These are phyloP conservation scores for Alternaria angustiovoidea DNA, from an alignment of 2,329 filamentous ascomycete genomes.

Conservation along the genomic window DNA sequence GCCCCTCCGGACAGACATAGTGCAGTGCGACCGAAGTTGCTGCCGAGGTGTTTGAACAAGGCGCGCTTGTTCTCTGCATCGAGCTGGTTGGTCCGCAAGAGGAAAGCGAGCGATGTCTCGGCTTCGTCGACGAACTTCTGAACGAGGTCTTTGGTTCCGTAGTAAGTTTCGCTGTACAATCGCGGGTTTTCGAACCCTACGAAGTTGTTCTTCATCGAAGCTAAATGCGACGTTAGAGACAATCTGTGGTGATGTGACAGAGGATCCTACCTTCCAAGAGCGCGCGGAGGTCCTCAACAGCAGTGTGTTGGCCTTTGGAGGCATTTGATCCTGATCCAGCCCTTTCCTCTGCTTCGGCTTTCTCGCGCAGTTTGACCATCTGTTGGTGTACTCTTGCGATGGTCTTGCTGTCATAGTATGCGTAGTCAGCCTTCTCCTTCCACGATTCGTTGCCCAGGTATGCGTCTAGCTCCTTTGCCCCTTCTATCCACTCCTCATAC, in stretches of 20 bases:
- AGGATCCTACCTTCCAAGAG: slow-evolving; percentile 67
- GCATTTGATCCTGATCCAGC: slow-evolving; percentile 39
- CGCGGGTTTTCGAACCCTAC: slow-evolving; percentile 91
- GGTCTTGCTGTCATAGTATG: slow-evolving; percentile 88
- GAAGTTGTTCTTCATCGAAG: slow-evolving; percentile 97
- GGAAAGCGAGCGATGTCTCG: slow-evolving; percentile 71
- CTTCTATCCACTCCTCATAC: slow-evolving; percentile 84
- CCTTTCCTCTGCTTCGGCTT: slow-evolving; percentile 64
- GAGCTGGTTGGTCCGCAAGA: slow-evolving; percentile 73
- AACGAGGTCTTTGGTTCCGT: slow-evolving; percentile 93
- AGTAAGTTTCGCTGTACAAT: slow-evolving; percentile 97
- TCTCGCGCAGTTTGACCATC: slow-evolving; percentile 68
- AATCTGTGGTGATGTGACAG: background rate
- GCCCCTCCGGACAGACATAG: slow-evolving; percentile 93
- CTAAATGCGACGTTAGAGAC: slow-evolving; percentile 41
- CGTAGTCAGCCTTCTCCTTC: slow-evolving; percentile 76
- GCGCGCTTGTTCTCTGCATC: slow-evolving; percentile 75
- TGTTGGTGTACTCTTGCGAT: slow-evolving; percentile 79
- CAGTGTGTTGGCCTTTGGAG: slow-evolving; percentile 49
- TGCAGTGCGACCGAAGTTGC: slow-evolving; percentile 91
- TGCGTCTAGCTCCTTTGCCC: slow-evolving; percentile 79
- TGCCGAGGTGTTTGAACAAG: slow-evolving; percentile 86
- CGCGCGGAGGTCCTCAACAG: slow-evolving; percentile 77
- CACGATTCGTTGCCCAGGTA: slow-evolving; percentile 83
- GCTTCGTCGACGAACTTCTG: slow-evolving; percentile 91